Base-by-base conservation (phyloP, 2,329 filamentous ascomycete genomes). In the Cordyceps cateniannulata region DNA sequence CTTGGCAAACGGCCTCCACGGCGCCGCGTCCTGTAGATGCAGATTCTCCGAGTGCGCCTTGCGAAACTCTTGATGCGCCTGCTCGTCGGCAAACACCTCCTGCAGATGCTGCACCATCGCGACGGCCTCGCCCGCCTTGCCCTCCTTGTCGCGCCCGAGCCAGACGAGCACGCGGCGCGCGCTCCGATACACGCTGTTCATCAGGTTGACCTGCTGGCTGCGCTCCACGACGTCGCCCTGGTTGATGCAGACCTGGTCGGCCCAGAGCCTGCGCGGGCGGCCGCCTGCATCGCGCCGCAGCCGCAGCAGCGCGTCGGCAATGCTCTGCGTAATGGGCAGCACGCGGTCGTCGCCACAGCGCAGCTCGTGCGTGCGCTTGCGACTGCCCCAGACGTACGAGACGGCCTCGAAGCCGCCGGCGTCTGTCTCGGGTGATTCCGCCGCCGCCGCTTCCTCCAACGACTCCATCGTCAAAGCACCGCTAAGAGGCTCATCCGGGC, bases 181-280 rank as follows among this genome's bases (percentile, higher is more conserved):
- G 35, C 68, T 69, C 45, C 70, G 68, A 60, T 74, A 76, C 9
- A 76, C 70, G 10, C 66, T 64, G 50, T 73, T 72, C 75, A 76
- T 77, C 18, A 76, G 60, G 35, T 65, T 65, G n/a, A 77, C 73
- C 66, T 77, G 74, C 6, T 65, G 65, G 53, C 69, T 70, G 45
- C 73, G 69, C 62, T 76, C 74, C 3, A 61, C 63, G 18, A 71
- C 64, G 49, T 76, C 70, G 3, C 68, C 66, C 61, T 76, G 75
- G 60, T 77, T 75, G 60, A 77, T 75, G 64, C 75, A 77, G 47
- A 76, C 66, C 64, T 76, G 74, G 42, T 76, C 75, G 3, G 75
- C 70, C 74, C 74, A 76, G 7, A 76, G 65, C 32, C 72, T 64
- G 3, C 72, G 68, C 32, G 64, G 63, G 24, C 38, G 27, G 14